Percentiles rank a stretch among this genome's conserved stretches.
These are phyloP conservation scores for Decorospora gaudefroyi DNA, from an alignment of 2,329 filamentous ascomycete genomes.

Conservation along the genomic window DNA sequence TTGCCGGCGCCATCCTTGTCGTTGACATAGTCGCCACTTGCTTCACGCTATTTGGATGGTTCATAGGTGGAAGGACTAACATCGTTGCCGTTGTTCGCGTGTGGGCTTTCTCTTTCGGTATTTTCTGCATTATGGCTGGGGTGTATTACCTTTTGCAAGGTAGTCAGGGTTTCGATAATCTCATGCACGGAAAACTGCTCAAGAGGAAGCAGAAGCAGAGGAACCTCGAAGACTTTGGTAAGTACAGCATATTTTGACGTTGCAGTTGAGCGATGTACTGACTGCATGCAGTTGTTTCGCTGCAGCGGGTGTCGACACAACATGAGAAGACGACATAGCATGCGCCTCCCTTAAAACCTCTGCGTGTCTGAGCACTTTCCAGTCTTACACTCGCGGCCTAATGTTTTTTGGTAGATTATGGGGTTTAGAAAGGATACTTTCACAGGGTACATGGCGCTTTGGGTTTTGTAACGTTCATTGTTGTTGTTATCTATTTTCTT, in stretches of 20 bases:
- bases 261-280: constrained; percentile 48
- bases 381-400: too few relatives aligned
- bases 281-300: constrained; percentile 71
- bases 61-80: constrained; percentile 69
- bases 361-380: neutral
- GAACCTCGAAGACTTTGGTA: constrained; percentile 86
- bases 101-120: constrained; percentile 88
- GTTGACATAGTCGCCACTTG: constrained; percentile 84
- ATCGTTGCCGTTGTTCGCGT: constrained; percentile 85
- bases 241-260: constrained; percentile 47
- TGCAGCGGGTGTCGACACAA: constrained; percentile 88
- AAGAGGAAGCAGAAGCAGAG: constrained; percentile 83
- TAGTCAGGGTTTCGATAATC: constrained; percentile 81
- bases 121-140: constrained; percentile 82
- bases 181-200: constrained; percentile 87
- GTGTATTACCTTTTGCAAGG: constrained; percentile 80
- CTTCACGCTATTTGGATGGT: constrained; percentile 86
- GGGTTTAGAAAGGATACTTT: too few relatives aligned
- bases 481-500: too few relatives aligned
- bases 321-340: constrained; percentile 82
- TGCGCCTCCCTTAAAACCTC: neutral
- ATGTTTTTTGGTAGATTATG: too few relatives aligned
- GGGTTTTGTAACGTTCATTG: too few relatives aligned
- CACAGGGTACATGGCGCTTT: too few relatives aligned
- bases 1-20: constrained; percentile 74